Percentiles rank a stretch among this genome's conserved stretches.
Evolutionary conservation across 768 basidiomycete genomes (phyloP).

Genomic region (button mushroom (Agaricus bisporus)): DNA sequence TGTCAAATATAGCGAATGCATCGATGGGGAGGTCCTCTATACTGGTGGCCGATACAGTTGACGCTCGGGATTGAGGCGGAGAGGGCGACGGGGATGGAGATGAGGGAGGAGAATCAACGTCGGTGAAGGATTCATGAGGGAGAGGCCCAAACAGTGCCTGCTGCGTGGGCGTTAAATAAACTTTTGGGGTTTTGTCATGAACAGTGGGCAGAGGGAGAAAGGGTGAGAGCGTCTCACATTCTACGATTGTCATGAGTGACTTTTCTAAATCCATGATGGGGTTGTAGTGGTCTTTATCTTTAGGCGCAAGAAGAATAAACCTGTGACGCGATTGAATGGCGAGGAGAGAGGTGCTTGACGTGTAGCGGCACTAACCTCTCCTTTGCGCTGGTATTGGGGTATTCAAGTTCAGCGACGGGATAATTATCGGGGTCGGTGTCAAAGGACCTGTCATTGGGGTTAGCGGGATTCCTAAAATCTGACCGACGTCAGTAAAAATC

Average conservation of each 20-base stretch:
- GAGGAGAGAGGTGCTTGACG: background rate
- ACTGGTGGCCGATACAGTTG: slow-evolving; percentile 22
- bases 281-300: slow-evolving; percentile 83
- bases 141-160: slow-evolving; percentile 62
- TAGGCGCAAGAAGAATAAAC: slow-evolving; percentile 73
- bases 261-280: slow-evolving; percentile 77
- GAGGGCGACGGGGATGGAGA: slow-evolving; percentile 30
- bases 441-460: slow-evolving; percentile 59
- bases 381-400: slow-evolving; percentile 62
- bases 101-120: slow-evolving; percentile 27
- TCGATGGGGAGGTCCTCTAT: slow-evolving; percentile 16
- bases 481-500: slow-evolving; percentile 10
- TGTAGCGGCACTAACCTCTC: slow-evolving; percentile 48
- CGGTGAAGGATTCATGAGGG: slow-evolving; percentile 41
- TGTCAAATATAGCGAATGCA: background rate
- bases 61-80: slow-evolving; percentile 30
- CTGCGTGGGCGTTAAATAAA: slow-evolving; percentile 62
- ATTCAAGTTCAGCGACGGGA: slow-evolving; percentile 71
- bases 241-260: slow-evolving; percentile 64
- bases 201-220: slow-evolving; percentile 1
- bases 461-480: slow-evolving; percentile 69
- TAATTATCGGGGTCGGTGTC: slow-evolving; percentile 53
- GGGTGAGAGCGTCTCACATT: slow-evolving; percentile 39
- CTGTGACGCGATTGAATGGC: slow-evolving; percentile 26
- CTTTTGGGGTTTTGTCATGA: slow-evolving; percentile 27